phyloP scores from a whole-genome alignment of 2,329 filamentous ascomycete species.

The Graphiopsis chlorocephala region DNA sequence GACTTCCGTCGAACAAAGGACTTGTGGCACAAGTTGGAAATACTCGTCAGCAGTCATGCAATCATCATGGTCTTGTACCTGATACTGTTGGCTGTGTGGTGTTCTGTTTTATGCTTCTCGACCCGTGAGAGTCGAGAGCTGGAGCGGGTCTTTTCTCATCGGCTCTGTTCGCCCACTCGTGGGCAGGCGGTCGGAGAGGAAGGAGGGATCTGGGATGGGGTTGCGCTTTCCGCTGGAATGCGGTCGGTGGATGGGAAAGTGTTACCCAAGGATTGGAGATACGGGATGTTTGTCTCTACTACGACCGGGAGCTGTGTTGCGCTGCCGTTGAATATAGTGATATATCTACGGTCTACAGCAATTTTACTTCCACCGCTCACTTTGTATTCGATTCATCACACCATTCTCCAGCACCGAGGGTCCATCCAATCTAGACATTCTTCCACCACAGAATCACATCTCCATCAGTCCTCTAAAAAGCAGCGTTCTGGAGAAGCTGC shows the following conservation, averaged over 20 bases:
- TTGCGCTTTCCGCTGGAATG: not conserved
- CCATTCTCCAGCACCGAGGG: not conserved
- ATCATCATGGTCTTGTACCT: not conserved
- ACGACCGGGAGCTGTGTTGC: not conserved
- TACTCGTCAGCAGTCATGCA: not conserved
- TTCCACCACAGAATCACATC: not conserved
- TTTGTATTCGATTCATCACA: not conserved
- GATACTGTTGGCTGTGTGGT: not conserved
- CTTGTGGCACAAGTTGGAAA: not conserved
- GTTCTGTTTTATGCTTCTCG: not conserved
- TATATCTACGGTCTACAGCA: not conserved
- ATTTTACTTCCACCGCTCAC: not conserved
- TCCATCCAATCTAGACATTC: not conserved
- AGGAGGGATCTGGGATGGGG: not conserved
- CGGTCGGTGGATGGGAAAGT: not conserved
- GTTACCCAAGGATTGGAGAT: not conserved
- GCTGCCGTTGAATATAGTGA: not conserved
- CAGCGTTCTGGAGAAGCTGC: conserved; percentile 36
- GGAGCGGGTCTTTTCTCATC: conserved; percentile 8
- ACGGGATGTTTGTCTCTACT: not conserved
- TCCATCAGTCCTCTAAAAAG: conserved; percentile 11
- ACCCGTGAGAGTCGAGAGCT: not conserved
- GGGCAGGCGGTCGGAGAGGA: conserved; percentile 4
- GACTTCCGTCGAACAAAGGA: not conserved
- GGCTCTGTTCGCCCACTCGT: conserved; percentile 4